phyloP scores from a whole-genome alignment of 129 eudicot species.

The Cynara cardunculus region DNA sequence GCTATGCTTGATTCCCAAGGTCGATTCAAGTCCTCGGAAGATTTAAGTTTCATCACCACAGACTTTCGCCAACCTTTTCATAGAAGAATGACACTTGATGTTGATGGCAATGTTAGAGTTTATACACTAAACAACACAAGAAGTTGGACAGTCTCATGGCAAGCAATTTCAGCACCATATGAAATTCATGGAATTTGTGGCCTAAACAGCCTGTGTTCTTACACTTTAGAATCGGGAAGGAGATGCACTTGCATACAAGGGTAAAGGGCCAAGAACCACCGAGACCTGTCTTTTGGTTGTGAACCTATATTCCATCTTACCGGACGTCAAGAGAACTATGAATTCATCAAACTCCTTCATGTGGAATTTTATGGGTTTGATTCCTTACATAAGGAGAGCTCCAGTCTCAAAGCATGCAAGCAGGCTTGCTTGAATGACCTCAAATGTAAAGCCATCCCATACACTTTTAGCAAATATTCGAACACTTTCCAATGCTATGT shows the following conservation, averaged over 20 bases:
- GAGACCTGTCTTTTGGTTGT: conserved; percentile 28
- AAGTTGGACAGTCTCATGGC: conserved; percentile 37
- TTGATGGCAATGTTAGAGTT: conserved; percentile 26
- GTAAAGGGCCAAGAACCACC: background rate
- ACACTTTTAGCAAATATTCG: too few relatives aligned
- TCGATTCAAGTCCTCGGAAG: conserved; percentile 35
- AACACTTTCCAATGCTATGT: too few relatives aligned
- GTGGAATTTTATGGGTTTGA: conserved; percentile 32
- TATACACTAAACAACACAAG: too few relatives aligned
- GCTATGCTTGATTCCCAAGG: conserved; percentile 41
- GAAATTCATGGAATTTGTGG: conserved; percentile 42
- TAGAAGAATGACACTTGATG: conserved; percentile 38
- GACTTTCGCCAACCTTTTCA: conserved; percentile 27
- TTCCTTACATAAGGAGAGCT: background rate
- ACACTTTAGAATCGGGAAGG: too few relatives aligned
- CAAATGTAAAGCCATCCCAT: conserved; percentile 36
- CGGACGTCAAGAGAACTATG: background rate
- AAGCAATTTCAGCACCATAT: conserved; percentile 22
- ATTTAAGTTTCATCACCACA: background rate
- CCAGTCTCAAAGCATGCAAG: conserved; percentile 12
- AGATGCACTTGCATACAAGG: too few relatives aligned
- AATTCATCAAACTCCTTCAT: conserved; percentile 1
- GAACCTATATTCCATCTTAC: conserved; percentile 3
- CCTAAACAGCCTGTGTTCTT: background rate
- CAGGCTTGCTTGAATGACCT: conserved; percentile 8